Base-by-base conservation (phyloP, 2,329 filamentous ascomycete genomes). In the Helicocarpus griseus region DNA sequence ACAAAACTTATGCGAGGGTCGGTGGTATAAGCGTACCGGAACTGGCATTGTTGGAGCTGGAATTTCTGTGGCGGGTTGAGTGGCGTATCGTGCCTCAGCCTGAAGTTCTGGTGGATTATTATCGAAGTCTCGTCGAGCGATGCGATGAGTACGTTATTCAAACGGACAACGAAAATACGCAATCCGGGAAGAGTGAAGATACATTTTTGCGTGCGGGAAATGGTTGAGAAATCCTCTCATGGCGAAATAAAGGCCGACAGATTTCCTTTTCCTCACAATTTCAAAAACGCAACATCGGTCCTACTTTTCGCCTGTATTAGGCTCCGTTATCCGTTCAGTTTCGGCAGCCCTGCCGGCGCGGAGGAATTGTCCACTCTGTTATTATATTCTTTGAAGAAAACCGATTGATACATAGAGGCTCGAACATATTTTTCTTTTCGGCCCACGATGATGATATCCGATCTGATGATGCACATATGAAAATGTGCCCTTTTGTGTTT, bases 11-110 rank as follows among this genome's bases (percentile, higher is more conserved):
- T 66, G 90, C 93, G 35, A 80, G 89, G 51, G 90, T 98, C 0
- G 93, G 93, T 4, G 93, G 93, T 56, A 89, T 98, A 47, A 89
- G 88, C 58, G 78, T 96, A 35, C 83, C 86, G 46, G 93, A 98
- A 69, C 73, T 98, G 57, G 94, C 93, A 53, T 75, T 96, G 52
- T 74, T 98, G 8, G 93, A 98, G 67, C 77, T 98, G 28, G 93
- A 98, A 62, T 95, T 98, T 59, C 73, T 98, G 29, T 89, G 90
- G 64, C 79, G 88, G 49, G 86, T 98, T 26, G 88, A 96, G 63
- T 98, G 93, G 91, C 87, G 86, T 62, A 98, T 98, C 58, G 90
- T 98, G 2, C 93, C 93, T 4, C 89, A 94, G 62, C 90, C 93
- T 1, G 93, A 97, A 65, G 86, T 94, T 2, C 74, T 98, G 40